Evolutionary conservation across 2,329 filamentous ascomycete species (phyloP).

Genomic region (Epichloe hybrida): DNA sequence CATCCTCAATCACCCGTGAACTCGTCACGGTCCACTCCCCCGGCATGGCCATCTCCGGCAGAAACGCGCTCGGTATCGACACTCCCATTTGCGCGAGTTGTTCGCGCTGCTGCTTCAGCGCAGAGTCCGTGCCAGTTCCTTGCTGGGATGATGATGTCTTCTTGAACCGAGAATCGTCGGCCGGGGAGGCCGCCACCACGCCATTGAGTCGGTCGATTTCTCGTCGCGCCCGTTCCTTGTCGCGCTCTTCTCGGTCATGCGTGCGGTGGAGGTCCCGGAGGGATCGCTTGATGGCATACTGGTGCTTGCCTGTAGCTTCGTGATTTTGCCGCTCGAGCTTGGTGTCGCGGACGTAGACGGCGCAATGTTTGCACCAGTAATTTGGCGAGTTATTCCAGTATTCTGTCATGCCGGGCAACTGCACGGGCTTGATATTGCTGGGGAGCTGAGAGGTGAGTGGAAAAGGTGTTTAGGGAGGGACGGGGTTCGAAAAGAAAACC

Average conservation of each 20-base stretch:
- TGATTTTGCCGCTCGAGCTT: conserved; percentile 81
- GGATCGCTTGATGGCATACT: conserved; percentile 75
- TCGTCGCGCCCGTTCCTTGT: conserved; percentile 67
- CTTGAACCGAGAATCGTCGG: background rate
- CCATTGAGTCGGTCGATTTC: conserved; percentile 82
- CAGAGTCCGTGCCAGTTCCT: conserved; percentile 29
- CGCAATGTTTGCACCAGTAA: conserved; percentile 98
- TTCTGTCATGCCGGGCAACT: conserved; percentile 59
- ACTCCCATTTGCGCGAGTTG: conserved; percentile 83
- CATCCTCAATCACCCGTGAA: conserved; percentile 42
- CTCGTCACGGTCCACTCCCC: conserved; percentile 74
- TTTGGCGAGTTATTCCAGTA: conserved; percentile 98
- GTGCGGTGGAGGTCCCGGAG: conserved; percentile 77
- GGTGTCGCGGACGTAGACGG: conserved; percentile 80
- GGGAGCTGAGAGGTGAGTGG: no score
- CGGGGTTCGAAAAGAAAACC: no score
- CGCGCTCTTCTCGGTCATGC: conserved; percentile 67
- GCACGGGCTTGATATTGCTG: no score
- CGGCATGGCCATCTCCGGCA: conserved; percentile 71
- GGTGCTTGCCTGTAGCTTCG: conserved; percentile 74
- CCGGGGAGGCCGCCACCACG: conserved; percentile 36
- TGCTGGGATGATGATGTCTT: background rate
- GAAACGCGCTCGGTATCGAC: conserved; percentile 63
- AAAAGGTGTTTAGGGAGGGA: no score
- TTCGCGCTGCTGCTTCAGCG: conserved; percentile 71